Evolutionary conservation across 2,329 filamentous ascomycete genomes (phyloP), one percentile per base, ranked within the genome.

Genomic region (Colletotrichum spinosum): DNA sequence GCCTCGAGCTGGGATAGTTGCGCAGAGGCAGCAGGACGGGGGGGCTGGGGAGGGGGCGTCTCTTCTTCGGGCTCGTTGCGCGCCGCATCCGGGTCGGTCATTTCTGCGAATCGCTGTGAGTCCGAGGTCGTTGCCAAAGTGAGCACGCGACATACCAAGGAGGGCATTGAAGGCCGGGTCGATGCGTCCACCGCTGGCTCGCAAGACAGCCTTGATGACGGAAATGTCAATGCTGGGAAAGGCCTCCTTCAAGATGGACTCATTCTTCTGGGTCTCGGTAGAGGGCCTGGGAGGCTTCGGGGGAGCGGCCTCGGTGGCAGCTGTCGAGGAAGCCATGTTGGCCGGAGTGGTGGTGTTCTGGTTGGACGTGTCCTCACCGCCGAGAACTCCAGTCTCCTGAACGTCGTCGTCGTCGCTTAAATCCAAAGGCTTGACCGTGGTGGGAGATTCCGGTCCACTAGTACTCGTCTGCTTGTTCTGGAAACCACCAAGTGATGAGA

Each of bases 151-250:
- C 85, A 67, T 83, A 93, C 92, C 92, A 49, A 99, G 85, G 48
- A 99, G 85, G 41, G 96, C 96, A 80, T 97, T 96, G 81, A 99
- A 99, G 12, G 96, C 95, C 38, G 93, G 92, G 78, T 99, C 96
- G 52, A 98, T 90, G 73, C 91, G 89, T 65, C 94, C 95, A 64
- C 90, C 86, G 76, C 96, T 98, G 12, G 96, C 96, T 33, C 87
- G 85, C 69, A 99, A 81, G 0, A 99, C 92, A 37, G 96, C 96
- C 78, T 90, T 97, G 77, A 99, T 87, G 51, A 99, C 91, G 49
- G 88, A 78, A 8, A 81, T 76, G 58, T 99, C 96, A 67, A 97
- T 92, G 60, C 83, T 86, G 0, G 96, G 96, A 73, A 99, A 99
- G 0, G 96, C 96, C 78, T 99, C 96, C 77, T 93, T 95, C 60